Conservation (phyloP, 257 asterid genomes). For the Capsicum baccatum region DNA sequence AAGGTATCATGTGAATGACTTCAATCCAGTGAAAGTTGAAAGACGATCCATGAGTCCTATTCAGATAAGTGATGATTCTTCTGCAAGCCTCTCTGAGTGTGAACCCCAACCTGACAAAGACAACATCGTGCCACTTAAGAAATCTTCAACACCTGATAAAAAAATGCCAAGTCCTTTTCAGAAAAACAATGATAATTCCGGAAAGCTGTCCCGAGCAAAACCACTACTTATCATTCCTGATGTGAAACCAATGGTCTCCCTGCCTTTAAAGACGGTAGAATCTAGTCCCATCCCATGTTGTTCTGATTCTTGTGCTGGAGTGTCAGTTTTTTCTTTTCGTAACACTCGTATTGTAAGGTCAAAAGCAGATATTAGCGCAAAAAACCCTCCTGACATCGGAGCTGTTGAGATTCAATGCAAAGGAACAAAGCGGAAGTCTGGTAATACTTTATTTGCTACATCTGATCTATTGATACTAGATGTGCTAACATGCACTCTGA, state of each 20-base stretch:
- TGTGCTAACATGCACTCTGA: constrained; percentile 27
- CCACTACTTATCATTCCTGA: constrained; percentile 56
- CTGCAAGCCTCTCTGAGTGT: constrained; percentile 3
- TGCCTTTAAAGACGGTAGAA: constrained; percentile 43
- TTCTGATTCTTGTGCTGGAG: constrained; percentile 41
- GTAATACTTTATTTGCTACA: constrained; percentile 39
- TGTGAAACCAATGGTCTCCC: constrained; percentile 39
- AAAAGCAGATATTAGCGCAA: constrained; percentile 45
- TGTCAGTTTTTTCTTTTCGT: constrained; percentile 34
- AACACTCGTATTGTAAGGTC: constrained; percentile 38
- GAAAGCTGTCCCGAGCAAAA: constrained; percentile 44
- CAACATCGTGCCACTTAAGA: constrained; percentile 32
- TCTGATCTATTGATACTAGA: constrained; percentile 23
- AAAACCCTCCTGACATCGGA: constrained; percentile 44
- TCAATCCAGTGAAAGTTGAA: constrained; percentile 36
- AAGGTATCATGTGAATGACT: constrained; percentile 37
- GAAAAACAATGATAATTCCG: constrained; percentile 43
- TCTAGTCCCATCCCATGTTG: constrained; percentile 40
- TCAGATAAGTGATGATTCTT: constrained; percentile 22
- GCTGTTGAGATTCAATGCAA: constrained; percentile 44
- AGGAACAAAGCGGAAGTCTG: constrained; percentile 54
- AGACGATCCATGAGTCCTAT: constrained; percentile 39
- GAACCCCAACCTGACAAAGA: constrained; percentile 26
- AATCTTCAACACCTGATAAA: constrained; percentile 30
- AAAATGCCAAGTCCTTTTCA: constrained; percentile 4